phyloP scores from a whole-genome alignment of 2,329 filamentous ascomycete genomes.

The Fusarium papillatum region DNA sequence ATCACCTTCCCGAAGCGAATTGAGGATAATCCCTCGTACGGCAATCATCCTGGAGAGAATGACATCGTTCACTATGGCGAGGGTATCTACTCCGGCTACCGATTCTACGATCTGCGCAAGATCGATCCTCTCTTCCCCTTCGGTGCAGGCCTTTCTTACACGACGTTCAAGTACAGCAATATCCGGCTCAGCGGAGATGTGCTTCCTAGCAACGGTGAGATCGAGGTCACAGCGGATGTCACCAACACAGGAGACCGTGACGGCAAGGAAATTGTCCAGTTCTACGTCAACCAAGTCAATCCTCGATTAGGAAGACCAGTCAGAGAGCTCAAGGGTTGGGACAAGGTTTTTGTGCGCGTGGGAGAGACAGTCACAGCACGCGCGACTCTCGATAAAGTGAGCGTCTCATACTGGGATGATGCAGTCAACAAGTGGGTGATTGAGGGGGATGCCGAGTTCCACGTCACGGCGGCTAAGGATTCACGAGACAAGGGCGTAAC shows the following conservation, averaged over 20 bases:
- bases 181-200: conserved; percentile 14
- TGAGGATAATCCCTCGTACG: conserved; percentile 77
- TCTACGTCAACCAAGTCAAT: conserved; percentile 23
- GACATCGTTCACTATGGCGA: conserved; percentile 76
- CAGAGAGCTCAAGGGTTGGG: conserved; percentile 33
- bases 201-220: conserved; percentile 1
- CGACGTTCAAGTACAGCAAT: conserved; percentile 52
- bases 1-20: conserved; percentile 73
- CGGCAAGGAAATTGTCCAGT: conserved; percentile 31
- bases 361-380: conserved; percentile 25
- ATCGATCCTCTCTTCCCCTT: conserved; percentile 57
- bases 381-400: conserved; percentile 20
- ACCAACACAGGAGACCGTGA: conserved; percentile 21
- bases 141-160: conserved; percentile 29
- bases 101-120: conserved; percentile 71
- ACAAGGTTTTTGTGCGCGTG: conserved; percentile 13
- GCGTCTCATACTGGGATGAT: conserved; percentile 33
- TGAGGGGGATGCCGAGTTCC: conserved; percentile 22
- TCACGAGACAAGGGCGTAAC: conserved; percentile 19
- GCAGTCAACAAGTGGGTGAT: conserved; percentile 25
- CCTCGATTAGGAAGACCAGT: conserved; percentile 7
- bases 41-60: conserved; percentile 75
- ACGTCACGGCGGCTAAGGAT: conserved; percentile 24
- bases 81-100: conserved; percentile 80
- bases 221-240: conserved; percentile 25